Percentiles rank a stretch among this genome's conserved stretches.
Evolutionary conservation across 2,329 filamentous ascomycete species (phyloP).

Genomic region (Periconia digitata): DNA sequence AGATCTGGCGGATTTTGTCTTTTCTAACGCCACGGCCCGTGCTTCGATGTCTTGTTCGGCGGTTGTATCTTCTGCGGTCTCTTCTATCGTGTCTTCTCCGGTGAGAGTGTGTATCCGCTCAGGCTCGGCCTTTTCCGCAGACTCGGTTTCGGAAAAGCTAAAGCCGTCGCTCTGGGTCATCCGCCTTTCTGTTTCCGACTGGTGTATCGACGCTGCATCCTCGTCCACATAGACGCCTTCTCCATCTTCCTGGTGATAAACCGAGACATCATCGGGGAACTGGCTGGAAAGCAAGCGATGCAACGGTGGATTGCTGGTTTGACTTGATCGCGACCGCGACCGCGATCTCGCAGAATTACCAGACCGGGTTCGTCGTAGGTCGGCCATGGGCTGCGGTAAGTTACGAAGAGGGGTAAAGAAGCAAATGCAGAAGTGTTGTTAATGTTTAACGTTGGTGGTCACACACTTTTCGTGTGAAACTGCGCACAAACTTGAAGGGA

Average conservation of each 20-base stretch:
- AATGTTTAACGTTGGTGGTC: no score
- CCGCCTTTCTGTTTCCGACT: conserved; percentile 29
- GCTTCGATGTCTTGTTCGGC: conserved; percentile 36
- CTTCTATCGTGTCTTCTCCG: conserved; percentile 23
- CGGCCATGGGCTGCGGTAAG: conserved; percentile 8
- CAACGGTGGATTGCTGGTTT: conserved; percentile 21
- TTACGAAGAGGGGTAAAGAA: background rate
- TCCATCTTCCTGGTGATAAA: conserved; percentile 37
- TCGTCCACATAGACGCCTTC: conserved; percentile 24
- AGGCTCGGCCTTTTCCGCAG: conserved; percentile 18
- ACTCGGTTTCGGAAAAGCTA: conserved; percentile 11
- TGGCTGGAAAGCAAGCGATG: conserved; percentile 32
- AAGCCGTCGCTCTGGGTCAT: conserved; percentile 13
- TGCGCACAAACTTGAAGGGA: no score
- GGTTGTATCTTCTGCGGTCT: conserved; percentile 30
- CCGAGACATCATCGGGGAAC: conserved; percentile 38
- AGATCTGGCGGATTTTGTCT: conserved; percentile 26
- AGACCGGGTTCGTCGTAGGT: conserved; percentile 7
- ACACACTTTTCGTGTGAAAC: no score
- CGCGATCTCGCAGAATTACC: conserved; percentile 19
- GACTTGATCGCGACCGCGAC: conserved; percentile 26
- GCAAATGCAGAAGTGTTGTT: background rate
- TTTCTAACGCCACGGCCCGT: conserved; percentile 19
- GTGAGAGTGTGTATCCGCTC: conserved; percentile 6
- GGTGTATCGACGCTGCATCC: conserved; percentile 23